phyloP scores from a whole-genome alignment of 192 early-diverging fungal species.

The Obelidium mucronatum region DNA sequence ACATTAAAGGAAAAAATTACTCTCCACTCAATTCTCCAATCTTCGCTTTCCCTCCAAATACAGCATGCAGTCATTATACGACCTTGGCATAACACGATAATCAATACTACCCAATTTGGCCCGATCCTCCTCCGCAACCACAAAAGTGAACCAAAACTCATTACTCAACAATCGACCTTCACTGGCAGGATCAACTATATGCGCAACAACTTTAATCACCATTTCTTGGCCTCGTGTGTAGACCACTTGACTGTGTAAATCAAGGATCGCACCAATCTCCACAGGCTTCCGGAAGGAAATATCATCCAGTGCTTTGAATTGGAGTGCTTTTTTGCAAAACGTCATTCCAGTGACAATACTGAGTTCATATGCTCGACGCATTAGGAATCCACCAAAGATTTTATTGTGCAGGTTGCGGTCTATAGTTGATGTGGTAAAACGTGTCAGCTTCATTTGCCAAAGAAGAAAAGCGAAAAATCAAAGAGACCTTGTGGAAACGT shows the following conservation, averaged over 20 bases:
- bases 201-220: slow-evolving; percentile 69
- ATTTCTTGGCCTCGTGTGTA: slow-evolving; percentile 68
- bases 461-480: not conserved
- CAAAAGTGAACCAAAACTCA: slow-evolving; percentile 88
- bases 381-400: slow-evolving; percentile 79
- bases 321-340: not conserved
- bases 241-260: slow-evolving; percentile 77
- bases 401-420: slow-evolving; percentile 84
- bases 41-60: slow-evolving; percentile 31
- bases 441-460: not conserved
- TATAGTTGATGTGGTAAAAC: too few relatives aligned
- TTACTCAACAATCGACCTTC: slow-evolving; percentile 77
- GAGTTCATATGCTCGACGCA: slow-evolving; percentile 87
- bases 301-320: slow-evolving; percentile 50
- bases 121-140: not conserved
- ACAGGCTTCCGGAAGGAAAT: slow-evolving; percentile 84
- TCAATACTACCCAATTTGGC: slow-evolving; percentile 24
- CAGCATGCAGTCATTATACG: slow-evolving; percentile 73
- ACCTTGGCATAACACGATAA: slow-evolving; percentile 73
- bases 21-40: not conserved
- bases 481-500: slow-evolving; percentile 75
- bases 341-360: slow-evolving; percentile 26
- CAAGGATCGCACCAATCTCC: slow-evolving; percentile 79
- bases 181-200: slow-evolving; percentile 76
- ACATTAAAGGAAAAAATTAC: not conserved